Percentiles rank a stretch among this genome's conserved stretches.
Evolutionary conservation across 441 rosid genomes (phyloP).

Genomic region (Populus tomentosa): DNA sequence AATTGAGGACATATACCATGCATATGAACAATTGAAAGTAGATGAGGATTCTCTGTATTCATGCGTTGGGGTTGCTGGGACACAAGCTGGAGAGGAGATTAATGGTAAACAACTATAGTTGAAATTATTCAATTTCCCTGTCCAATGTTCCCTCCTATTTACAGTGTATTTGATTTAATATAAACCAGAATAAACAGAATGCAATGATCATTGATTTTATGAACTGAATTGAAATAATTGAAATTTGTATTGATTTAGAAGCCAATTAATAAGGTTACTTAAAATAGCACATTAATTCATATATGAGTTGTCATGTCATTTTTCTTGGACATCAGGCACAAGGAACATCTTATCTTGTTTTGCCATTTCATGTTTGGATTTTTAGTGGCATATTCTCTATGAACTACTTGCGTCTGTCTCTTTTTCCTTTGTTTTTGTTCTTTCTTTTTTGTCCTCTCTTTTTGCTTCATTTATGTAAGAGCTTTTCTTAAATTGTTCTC

Average conservation of each 20-base stretch:
- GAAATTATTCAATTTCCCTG: too few species aligned
- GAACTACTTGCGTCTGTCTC: too few species aligned
- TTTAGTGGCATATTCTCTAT: background rate
- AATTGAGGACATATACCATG: constrained; percentile 82
- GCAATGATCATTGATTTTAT: too few species aligned
- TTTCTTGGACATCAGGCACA: background rate
- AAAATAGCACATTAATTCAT: background rate
- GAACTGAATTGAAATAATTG: too few species aligned
- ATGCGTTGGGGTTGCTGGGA: constrained; percentile 91
- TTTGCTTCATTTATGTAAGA: background rate
- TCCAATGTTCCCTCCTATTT: background rate
- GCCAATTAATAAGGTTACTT: too few species aligned
- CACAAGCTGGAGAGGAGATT: constrained; percentile 68
- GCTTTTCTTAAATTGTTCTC: background rate
- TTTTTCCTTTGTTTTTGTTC: too few species aligned
- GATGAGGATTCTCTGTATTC: constrained; percentile 83
- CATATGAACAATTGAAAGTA: constrained; percentile 81
- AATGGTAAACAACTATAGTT: constrained; percentile 34
- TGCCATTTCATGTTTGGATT: background rate
- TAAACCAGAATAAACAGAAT: too few species aligned
- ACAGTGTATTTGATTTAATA: background rate
- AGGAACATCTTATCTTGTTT: too few species aligned
- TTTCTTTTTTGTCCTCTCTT: background rate
- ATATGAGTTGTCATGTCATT: background rate
- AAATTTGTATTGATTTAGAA: too few species aligned